These are phyloP conservation scores for Kodamaea suecica DNA, from an alignment of 1,139 yeast species.

Conservation along the genomic window DNA sequence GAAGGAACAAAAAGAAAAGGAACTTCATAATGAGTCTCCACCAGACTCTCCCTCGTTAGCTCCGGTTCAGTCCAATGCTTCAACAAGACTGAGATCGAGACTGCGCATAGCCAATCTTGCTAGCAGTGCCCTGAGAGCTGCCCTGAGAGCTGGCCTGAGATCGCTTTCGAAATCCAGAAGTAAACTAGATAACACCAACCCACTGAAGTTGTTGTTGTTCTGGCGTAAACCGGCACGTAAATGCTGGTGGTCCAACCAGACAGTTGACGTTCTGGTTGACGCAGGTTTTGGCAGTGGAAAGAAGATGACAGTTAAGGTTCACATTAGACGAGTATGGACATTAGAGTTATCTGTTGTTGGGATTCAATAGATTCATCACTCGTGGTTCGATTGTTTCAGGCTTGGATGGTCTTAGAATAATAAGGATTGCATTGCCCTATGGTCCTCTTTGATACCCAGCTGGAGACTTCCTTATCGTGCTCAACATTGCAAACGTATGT, in stretches of 20 bases:
- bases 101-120: constrained; percentile 44
- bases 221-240: constrained; percentile 99
- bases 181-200: constrained; percentile 32
- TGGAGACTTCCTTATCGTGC: no score
- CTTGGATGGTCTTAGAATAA: no score
- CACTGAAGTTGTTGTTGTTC: constrained; percentile 78
- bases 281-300: constrained; percentile 21
- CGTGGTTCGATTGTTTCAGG: no score
- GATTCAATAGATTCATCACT: constrained; percentile 50
- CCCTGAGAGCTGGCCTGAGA: constrained; percentile 54
- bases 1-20: constrained; percentile 5
- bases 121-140: constrained; percentile 43
- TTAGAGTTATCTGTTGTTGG: constrained; percentile 66
- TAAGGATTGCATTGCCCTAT: no score
- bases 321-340: constrained; percentile 82
- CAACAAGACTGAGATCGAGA: constrained; percentile 42
- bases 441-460: no score
- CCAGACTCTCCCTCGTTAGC: constrained; percentile 44
- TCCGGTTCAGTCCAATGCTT: constrained; percentile 40
- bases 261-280: constrained; percentile 49
- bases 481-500: no score
- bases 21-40: constrained; percentile 27
- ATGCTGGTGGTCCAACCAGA: constrained; percentile 95
- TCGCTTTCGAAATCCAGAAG: constrained; percentile 47
- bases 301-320: constrained; percentile 48